These are phyloP conservation scores for Phaeodactylum tricornutum DNA, from an alignment of 108 stramenopile genomes.

Conservation along the genomic window DNA sequence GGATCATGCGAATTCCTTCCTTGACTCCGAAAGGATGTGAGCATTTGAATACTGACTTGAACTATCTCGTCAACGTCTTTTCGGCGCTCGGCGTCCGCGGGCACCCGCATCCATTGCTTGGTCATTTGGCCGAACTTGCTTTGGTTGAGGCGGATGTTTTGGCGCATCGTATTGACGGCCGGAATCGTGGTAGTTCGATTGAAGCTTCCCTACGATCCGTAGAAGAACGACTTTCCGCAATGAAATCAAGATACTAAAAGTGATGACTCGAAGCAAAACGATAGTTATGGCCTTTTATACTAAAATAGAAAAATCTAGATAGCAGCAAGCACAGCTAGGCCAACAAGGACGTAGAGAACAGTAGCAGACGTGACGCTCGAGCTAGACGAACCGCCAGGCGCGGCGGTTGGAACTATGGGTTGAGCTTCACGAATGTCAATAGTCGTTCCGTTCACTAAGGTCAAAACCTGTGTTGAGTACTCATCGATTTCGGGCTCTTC, in stretches of 20 bases:
- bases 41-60: constrained; percentile 64
- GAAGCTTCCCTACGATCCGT: neutral
- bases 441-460: no score
- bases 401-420: no score
- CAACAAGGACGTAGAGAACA: no score
- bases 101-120: constrained; percentile 74
- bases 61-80: constrained; percentile 76
- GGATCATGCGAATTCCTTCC: constrained; percentile 64
- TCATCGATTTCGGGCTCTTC: constrained; percentile 11
- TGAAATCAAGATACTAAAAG: no score
- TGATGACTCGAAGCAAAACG: no score
- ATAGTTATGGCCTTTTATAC: no score
- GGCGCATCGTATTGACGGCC: constrained; percentile 16
- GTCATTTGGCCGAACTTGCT: constrained; percentile 42
- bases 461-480: constrained; percentile 21
- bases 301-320: no score
- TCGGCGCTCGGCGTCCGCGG: constrained; percentile 71
- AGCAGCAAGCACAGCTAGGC: no score
- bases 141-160: constrained; percentile 36
- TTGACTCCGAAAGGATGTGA: constrained; percentile 76
- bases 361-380: no score
- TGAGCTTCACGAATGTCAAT: no score
- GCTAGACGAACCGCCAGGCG: no score
- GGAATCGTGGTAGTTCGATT: neutral
- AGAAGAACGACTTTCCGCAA: constrained; percentile 1